Evolutionary conservation across 2,329 filamentous ascomycete genomes (phyloP), one percentile per base, ranked within the genome.

Genomic region (Aspergillus tubingensis): DNA sequence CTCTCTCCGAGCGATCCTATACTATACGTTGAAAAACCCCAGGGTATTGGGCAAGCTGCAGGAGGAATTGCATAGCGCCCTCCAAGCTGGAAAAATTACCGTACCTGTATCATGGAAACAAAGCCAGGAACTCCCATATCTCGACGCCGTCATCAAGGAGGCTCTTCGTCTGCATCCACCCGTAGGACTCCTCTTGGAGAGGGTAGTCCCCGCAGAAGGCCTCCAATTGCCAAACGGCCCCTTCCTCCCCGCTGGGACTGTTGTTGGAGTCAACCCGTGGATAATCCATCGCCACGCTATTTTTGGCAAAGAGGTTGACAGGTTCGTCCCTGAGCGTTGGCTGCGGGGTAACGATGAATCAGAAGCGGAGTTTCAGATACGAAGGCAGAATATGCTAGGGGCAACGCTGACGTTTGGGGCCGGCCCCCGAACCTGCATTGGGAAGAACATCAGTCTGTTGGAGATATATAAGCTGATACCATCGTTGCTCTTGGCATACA

Each of bases 391-490:
- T 43, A 72, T 71, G 69, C 30, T 60, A 19, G 50, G 65, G n/a
- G 62, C 61, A 5, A 67, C 62, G 2, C 65, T 72, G 21, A 67
- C 68, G 1, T 86, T 86, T 63, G 83, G 84, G n/a, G 82, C 81
- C 23, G 84, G 84, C 5, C 76, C 78, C 15, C 81, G 85, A 59
- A 73, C 83, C 4, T 86, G 84, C 67, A 83, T 85, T 58, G 83
- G 84, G 30, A 79, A 82, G 11, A 83, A 85, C 67, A 72, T 86
- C 36, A 82, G 82, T 2, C 69, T 85, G 44, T 72, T 86, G 23
- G 83, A 86, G 70, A 85, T 85, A 66, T 85, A 85, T 72, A 88
- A 87, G 76, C 78, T 86, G 27, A 71, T 85, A n/a, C 82, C 83
- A 6, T 79, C 83, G 44, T 72, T 86, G 13, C 73, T 68, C 84